Evolutionary conservation across 495 filamentous ascomycete species (phyloP).

Genomic region (Trypethelium eluteriae): DNA sequence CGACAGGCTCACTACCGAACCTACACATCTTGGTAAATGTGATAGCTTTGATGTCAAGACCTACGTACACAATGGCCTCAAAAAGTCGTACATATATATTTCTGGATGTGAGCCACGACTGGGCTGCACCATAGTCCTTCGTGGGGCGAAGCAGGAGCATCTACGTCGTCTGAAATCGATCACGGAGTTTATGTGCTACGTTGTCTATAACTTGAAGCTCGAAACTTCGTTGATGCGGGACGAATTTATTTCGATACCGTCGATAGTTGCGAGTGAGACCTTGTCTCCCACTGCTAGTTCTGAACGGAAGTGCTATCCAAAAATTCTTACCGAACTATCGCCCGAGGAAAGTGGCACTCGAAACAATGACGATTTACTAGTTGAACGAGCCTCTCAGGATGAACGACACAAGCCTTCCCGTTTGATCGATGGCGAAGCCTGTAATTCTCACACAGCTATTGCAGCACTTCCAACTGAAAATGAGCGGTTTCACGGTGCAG

Average conservation of each 20-base stretch:
- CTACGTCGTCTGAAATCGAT: slow-evolving; percentile 81
- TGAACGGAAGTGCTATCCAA: slow-evolving; percentile 13
- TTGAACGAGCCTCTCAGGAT: neutral
- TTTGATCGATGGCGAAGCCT: neutral
- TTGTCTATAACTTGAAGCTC: slow-evolving; percentile 93
- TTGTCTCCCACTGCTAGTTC: neutral
- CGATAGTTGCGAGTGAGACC: slow-evolving; percentile 38
- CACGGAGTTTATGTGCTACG: slow-evolving; percentile 97
- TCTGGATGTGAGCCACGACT: slow-evolving; percentile 88
- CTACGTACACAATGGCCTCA: slow-evolving; percentile 70
- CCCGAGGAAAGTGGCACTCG: neutral
- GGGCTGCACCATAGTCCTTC: slow-evolving; percentile 91
- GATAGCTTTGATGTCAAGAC: slow-evolving; percentile 91
- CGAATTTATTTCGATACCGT: slow-evolving; percentile 82
- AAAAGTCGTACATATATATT: slow-evolving; percentile 92
- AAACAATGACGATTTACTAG: neutral
- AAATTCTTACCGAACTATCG: slow-evolving; percentile 7
- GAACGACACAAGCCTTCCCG: neutral
- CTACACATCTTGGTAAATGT: slow-evolving; percentile 70
- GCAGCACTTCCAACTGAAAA: neutral
- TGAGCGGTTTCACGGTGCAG: slow-evolving; percentile 2
- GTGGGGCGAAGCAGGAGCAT: slow-evolving; percentile 63
- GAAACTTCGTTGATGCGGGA: slow-evolving; percentile 96
- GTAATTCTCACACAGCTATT: neutral
- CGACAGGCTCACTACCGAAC: slow-evolving; percentile 80